Percentiles rank a stretch among this genome's conserved stretches.
These are phyloP conservation scores for Lentinula sp. DNA, from an alignment of 768 basidiomycete genomes.

Conservation along the genomic window DNA sequence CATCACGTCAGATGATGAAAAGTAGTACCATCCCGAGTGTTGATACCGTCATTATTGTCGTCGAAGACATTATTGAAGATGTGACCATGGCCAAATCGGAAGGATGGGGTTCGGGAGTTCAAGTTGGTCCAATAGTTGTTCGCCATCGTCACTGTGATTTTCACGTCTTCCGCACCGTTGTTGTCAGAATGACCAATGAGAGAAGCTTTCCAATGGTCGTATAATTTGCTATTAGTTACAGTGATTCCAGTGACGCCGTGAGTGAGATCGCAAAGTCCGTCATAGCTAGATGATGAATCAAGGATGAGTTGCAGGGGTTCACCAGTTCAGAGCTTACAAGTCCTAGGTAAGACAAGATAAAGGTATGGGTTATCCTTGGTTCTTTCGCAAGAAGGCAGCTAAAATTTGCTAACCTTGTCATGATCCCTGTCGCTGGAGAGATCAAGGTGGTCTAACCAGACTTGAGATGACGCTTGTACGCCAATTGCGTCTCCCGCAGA, in stretches of 20 bases:
- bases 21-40: conserved; percentile 30
- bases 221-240: conserved; percentile 28
- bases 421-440: conserved; percentile 39
- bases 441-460: conserved; percentile 43
- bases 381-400: not conserved
- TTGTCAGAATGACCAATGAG: conserved; percentile 39
- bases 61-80: conserved; percentile 41
- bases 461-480: conserved; percentile 30
- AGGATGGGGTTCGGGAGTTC: conserved; percentile 39
- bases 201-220: conserved; percentile 40
- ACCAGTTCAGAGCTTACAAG: conserved; percentile 18
- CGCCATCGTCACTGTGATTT: conserved; percentile 37
- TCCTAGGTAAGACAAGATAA: conserved; percentile 12
- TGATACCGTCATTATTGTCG: conserved; percentile 36
- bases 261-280: conserved; percentile 38
- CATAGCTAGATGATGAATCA: conserved; percentile 24
- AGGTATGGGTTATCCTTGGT: not conserved
- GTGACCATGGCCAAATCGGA: conserved; percentile 41
- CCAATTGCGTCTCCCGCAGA: conserved; percentile 38
- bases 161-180: conserved; percentile 29
- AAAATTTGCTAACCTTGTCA: conserved; percentile 26
- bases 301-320: not conserved
- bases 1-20: not conserved
- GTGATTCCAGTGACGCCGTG: conserved; percentile 37
- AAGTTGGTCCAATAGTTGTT: conserved; percentile 33